Evolutionary conservation across 1,139 yeast genomes (phyloP), one percentile per base, ranked within the genome.

Genomic region (Pichia sp.): DNA sequence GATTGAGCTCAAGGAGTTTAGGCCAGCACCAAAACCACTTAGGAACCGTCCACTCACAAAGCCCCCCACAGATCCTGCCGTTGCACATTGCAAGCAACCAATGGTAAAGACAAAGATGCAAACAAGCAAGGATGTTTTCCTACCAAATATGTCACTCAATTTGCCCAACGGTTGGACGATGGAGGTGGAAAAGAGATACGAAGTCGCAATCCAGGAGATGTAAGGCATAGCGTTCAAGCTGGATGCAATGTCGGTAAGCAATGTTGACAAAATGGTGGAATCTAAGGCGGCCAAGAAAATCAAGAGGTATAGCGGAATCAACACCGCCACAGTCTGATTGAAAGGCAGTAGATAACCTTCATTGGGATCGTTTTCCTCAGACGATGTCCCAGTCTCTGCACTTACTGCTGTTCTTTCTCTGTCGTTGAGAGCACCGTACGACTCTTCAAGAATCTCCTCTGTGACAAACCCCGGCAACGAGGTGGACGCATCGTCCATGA

Each of bases 151-250:
- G 64, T 90, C 97, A 4, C 95, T 85, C 38, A 91, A 70, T 65
- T 89, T 90, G 29, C 97, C 97, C 29, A 91, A 71, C 1, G 97
- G 97, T 69, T 83, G 88, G 61, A 83, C 80, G 2, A 85, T 83
- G 0, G 85, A 79, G 55, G 81, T 79, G 6, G 87, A 76, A n/a
- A 83, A 68, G 49, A 83, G 67, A 62, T 83, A 83, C 0, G 85
- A 76, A 0, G 85, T 79, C 4, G 85, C 87, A 36, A 82, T 77
- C 84, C 85, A 81, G 6, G 84, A 74, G 47, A 80, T 73, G 52
- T 76, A 72, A 16, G 80, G 77, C 44, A 82, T 67, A 30, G 79
- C 82, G 50, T 81, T 71, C 57, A 84, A 75, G 55, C 83, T 88
- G 3, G 84, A 79, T 3, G 87, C 84, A 50, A 84, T 83, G 56